phyloP scores from a whole-genome alignment of 2,329 filamentous ascomycete species.

The Penicillium sp. region DNA sequence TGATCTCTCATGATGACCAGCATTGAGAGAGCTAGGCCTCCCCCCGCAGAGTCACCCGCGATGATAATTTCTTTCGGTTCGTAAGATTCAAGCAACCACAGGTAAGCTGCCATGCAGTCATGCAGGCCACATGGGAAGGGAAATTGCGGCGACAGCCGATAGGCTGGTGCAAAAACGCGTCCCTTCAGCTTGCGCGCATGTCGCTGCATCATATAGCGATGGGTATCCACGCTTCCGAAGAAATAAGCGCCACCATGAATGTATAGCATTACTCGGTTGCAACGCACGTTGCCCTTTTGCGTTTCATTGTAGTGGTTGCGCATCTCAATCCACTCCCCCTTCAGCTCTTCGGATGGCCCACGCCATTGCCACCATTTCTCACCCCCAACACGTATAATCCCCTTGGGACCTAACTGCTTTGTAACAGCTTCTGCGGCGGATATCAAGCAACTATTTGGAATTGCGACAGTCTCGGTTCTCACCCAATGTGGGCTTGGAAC shows the following conservation, averaged over 20 bases:
- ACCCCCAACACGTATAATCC: constrained; percentile 73
- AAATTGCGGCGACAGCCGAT: constrained; percentile 86
- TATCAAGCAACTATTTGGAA: constrained; percentile 61
- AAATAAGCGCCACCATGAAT: constrained; percentile 93
- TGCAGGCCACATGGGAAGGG: constrained; percentile 91
- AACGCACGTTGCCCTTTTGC: constrained; percentile 55
- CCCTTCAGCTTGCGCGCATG: constrained; percentile 93
- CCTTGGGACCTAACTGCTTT: constrained; percentile 71
- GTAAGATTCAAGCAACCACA: constrained; percentile 73
- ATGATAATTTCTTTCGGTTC: constrained; percentile 78
- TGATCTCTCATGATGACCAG: constrained; percentile 78
- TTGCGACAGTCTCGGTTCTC: constrained; percentile 65
- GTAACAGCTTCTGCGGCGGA: constrained; percentile 65
- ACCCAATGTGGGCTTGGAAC: constrained; percentile 89
- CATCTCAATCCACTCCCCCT: constrained; percentile 97
- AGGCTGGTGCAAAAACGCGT: constrained; percentile 78
- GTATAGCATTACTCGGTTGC: constrained; percentile 82
- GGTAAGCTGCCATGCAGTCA: constrained; percentile 83
- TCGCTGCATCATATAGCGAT: constrained; percentile 96
- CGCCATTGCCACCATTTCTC: constrained; percentile 88
- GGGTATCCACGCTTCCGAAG: constrained; percentile 92
- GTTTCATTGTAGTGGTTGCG: constrained; percentile 71
- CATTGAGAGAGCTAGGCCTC: constrained; percentile 79
- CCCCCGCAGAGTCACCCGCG: constrained; percentile 89
- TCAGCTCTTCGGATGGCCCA: constrained; percentile 59